Base-by-base conservation (phyloP, 176 grass and related monocot genomes). In the Zea luxurians region DNA sequence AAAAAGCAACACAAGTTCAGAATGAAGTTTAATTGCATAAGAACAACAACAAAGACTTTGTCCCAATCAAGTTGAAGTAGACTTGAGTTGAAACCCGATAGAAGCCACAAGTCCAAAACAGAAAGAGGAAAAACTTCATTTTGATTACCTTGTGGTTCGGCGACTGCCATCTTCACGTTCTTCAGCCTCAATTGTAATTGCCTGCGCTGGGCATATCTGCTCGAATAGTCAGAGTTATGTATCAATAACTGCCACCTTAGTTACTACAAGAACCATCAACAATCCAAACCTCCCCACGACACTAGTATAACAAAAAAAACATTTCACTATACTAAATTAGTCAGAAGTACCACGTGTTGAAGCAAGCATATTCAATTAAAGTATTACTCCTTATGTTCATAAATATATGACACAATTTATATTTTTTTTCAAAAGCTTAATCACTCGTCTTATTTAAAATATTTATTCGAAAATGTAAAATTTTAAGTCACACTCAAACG, bases 161-260 rank as follows among this genome's bases (percentile, higher is more conserved):
- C 96, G 96, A 66, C 96, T 99, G 38, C 96, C 96, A 27, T 99
- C 96, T 79, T 99, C 96, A 81, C 96, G 96, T 72, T 99, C 96
- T 85, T 99, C 96, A 68, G 96, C 96, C 52, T 99, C 96, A 41
- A 99, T 99, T 45, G 96, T 99, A 80, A 99, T 99, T 77, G 96
- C 96, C 84, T 95, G 92, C 66, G 96, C 96, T 76, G 96, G 96
- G 83, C 96, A 99, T 70, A 99, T 86, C 96, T 99, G 86, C 11
- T 50, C 3, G 50, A 60, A 86, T 15, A 72, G 64, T 3, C 5
- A 34, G n/a, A 68, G 6, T 70, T 64, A 75, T 15, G 9, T 48
- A 84, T 76, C 38, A 76, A 70, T 57, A 74, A 71, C 13, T 63
- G 40, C 34, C 2, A 27, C 20, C 52, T 53, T 34, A 78, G 61